Percentiles rank a stretch among this genome's conserved stretches.
Conservation (phyloP, 2,329 filamentous ascomycete species). For the Arthrobotrys megalospora region DNA sequence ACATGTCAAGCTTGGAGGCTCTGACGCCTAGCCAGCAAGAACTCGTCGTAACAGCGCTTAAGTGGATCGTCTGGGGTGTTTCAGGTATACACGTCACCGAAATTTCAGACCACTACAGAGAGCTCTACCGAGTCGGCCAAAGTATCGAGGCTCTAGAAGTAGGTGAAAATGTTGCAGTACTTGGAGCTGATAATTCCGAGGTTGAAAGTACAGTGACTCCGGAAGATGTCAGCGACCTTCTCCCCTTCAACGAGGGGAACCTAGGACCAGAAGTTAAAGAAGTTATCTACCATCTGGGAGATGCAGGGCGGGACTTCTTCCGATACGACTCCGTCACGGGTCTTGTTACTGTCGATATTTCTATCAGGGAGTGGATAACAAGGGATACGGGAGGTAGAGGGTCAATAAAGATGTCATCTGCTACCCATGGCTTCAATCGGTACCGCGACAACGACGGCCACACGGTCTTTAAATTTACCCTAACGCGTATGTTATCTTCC, state of each 20-base stretch:
- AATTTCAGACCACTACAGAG: slow-evolving; percentile 53
- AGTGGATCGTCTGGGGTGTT: slow-evolving; percentile 47
- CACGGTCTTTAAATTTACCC: slow-evolving; percentile 34
- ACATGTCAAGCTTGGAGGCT: slow-evolving; percentile 43
- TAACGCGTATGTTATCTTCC: slow-evolving; percentile 18
- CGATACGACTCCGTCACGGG: slow-evolving; percentile 23
- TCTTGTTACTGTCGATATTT: slow-evolving; percentile 40
- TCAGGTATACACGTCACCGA: slow-evolving; percentile 35
- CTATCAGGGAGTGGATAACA: slow-evolving; percentile 46
- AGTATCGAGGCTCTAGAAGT: neutral
- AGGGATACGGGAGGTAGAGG: neutral
- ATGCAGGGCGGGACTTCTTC: slow-evolving; percentile 37
- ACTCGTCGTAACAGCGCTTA: slow-evolving; percentile 35
- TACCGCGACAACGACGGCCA: slow-evolving; percentile 19
- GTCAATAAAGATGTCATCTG: neutral
- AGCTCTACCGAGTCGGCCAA: slow-evolving; percentile 2
- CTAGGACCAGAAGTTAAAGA: slow-evolving; percentile 43
- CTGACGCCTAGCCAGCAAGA: slow-evolving; percentile 45
- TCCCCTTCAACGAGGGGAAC: slow-evolving; percentile 31
- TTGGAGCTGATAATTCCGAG: neutral
- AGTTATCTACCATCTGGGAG: slow-evolving; percentile 25
- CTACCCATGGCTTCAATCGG: slow-evolving; percentile 6
- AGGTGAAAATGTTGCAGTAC: neutral
- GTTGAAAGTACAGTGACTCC: neutral
- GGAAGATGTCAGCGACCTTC: slow-evolving; percentile 1